These are phyloP conservation scores for Papiliotrema laurentii DNA, from an alignment of 1,284 basidiomycete species.

Conservation along the genomic window DNA sequence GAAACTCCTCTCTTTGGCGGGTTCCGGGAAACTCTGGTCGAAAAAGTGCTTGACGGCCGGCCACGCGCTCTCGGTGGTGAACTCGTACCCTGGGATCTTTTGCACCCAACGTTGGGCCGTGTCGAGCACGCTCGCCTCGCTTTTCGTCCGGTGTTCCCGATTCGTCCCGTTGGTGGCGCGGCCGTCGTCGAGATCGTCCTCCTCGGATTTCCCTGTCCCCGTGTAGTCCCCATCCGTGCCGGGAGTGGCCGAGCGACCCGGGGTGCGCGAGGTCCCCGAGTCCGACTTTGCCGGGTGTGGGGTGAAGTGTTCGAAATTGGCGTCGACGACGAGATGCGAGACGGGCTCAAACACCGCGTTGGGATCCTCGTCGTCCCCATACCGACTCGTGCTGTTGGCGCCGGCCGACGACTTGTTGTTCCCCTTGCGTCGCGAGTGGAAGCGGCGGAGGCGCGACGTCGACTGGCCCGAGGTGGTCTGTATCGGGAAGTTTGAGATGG, in stretches of 20 bases:
- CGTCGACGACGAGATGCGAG: slow-evolving; percentile 36
- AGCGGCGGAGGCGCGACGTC: not conserved
- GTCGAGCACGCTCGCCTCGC: slow-evolving; percentile 5
- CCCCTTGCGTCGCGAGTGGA: not conserved
- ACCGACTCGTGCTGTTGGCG: slow-evolving; percentile 15
- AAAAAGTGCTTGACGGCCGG: slow-evolving; percentile 37
- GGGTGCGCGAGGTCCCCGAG: slow-evolving; percentile 18
- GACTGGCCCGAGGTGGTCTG: slow-evolving; percentile 9
- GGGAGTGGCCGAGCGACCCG: too few relatives aligned
- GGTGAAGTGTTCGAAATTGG: slow-evolving; percentile 36
- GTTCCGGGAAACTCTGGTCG: slow-evolving; percentile 41
- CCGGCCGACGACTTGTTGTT: not conserved
- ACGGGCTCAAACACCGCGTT: slow-evolving; percentile 21
- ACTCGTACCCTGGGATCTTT: slow-evolving; percentile 21
- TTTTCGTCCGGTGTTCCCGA: slow-evolving; percentile 9
- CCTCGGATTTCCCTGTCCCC: slow-evolving; percentile 8
- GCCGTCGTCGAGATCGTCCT: slow-evolving; percentile 10
- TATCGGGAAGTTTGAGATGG: slow-evolving; percentile 24
- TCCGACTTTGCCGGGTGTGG: slow-evolving; percentile 31
- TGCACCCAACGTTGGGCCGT: slow-evolving; percentile 18
- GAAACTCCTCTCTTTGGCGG: slow-evolving; percentile 37
- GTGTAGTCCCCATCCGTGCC: too few relatives aligned
- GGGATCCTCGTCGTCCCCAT: slow-evolving; percentile 32
- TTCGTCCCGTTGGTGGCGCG: too few relatives aligned
- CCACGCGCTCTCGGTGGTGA: slow-evolving; percentile 27